phyloP scores from a whole-genome alignment of 169 alveolate species.

The Babesia ovis region DNA sequence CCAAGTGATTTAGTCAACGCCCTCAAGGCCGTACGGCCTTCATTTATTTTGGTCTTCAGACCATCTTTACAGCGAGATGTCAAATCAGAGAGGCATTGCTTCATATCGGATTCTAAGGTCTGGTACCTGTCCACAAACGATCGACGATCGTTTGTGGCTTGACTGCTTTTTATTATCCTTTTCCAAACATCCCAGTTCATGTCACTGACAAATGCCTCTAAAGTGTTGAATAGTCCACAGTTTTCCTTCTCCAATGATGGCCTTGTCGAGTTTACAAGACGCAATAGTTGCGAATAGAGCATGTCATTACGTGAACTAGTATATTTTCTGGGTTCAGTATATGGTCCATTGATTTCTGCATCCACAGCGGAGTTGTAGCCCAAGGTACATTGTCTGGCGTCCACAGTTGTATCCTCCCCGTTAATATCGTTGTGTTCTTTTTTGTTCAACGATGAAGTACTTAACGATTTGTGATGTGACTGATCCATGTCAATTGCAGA shows the following conservation, averaged over 20 bases:
- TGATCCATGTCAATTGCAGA: too few relatives aligned
- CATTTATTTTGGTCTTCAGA: not conserved
- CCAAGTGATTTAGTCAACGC: constrained; percentile 35
- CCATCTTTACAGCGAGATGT: not conserved
- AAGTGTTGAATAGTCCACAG: not conserved
- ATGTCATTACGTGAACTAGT: not conserved
- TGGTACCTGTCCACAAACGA: too few relatives aligned
- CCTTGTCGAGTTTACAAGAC: not conserved
- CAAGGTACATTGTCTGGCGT: too few relatives aligned
- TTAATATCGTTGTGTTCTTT: too few relatives aligned
- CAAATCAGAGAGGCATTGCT: not conserved
- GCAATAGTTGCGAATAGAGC: constrained; percentile 3
- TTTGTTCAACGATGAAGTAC: too few relatives aligned
- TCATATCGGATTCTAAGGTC: not conserved
- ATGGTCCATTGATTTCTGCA: not conserved
- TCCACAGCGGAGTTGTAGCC: too few relatives aligned
- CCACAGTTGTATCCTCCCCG: too few relatives aligned
- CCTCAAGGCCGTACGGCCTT: not conserved
- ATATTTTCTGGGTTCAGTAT: not conserved
- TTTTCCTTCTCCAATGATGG: not conserved
- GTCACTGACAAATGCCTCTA: not conserved
- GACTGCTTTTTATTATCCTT: too few relatives aligned
- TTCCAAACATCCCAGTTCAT: constrained; percentile 7
- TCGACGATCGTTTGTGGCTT: too few relatives aligned
- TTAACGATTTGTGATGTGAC: too few relatives aligned